phyloP scores from a whole-genome alignment of 257 asterid species.

The Leonotis leonurus region DNA sequence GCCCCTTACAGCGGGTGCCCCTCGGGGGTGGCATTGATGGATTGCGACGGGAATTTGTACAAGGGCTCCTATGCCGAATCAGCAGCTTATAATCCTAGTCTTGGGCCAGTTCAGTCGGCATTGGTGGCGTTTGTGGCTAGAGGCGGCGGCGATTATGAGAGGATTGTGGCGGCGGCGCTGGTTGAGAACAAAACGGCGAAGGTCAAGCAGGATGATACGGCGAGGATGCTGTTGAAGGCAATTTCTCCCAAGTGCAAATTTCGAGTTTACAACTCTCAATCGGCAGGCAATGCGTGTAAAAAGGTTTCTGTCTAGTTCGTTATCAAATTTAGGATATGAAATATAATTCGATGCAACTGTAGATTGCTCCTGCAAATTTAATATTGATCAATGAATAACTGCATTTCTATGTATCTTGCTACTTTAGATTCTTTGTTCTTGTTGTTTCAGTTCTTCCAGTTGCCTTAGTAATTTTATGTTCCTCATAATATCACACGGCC shows the following conservation, averaged over 20 bases:
- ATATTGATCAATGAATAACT: constrained; percentile 22
- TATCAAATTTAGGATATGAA: constrained; percentile 2
- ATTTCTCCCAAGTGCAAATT: constrained; percentile 62
- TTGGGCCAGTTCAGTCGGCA: constrained; percentile 86
- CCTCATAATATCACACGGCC: background rate
- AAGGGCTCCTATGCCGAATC: constrained; percentile 73
- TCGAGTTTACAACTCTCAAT: constrained; percentile 38
- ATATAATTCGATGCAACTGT: constrained; percentile 26
- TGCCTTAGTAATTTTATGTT: background rate
- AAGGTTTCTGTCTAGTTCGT: constrained; percentile 15
- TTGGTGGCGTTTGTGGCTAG: constrained; percentile 60
- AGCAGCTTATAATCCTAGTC: constrained; percentile 84
- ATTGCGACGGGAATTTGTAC: constrained; percentile 61
- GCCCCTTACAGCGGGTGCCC: constrained; percentile 84
- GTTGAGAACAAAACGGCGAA: constrained; percentile 62
- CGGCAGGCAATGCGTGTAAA: constrained; percentile 20
- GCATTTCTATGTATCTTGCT: background rate
- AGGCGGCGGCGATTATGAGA: constrained; percentile 67
- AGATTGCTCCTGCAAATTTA: constrained; percentile 19
- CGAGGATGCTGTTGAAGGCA: constrained; percentile 50
- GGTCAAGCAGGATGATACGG: constrained; percentile 64
- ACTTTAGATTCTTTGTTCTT: background rate
- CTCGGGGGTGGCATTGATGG: constrained; percentile 84
- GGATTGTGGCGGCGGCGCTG: constrained; percentile 72
- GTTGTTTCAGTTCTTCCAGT: background rate